Evolutionary conservation across 805 yeast species (phyloP).

Genomic region (Kluyveromyces nonfermentans): DNA sequence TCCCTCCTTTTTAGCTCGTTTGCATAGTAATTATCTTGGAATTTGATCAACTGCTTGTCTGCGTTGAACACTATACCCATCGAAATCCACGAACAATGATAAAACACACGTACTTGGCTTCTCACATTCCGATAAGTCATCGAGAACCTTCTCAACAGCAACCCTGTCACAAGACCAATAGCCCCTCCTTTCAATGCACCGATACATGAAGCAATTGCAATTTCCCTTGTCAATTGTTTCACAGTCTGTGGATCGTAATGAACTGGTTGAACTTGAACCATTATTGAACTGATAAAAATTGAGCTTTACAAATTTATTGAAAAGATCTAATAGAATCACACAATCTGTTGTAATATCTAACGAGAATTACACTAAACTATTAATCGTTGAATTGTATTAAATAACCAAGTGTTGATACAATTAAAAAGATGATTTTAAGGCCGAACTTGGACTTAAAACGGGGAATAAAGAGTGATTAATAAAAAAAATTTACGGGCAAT

Average conservation of each 20-base stretch:
- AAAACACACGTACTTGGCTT: conserved; percentile 33
- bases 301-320: too few relatives aligned
- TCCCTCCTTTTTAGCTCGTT: conserved; percentile 30
- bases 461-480: not conserved
- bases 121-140: conserved; percentile 32
- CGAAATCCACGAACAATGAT: conserved; percentile 34
- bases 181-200: conserved; percentile 37
- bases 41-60: conserved; percentile 31
- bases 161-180: conserved; percentile 29
- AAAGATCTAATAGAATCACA: too few relatives aligned
- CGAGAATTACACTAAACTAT: too few relatives aligned
- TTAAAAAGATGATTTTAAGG: too few relatives aligned
- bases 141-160: conserved; percentile 28
- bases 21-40: conserved; percentile 28
- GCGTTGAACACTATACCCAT: conserved; percentile 36
- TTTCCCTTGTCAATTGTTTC: conserved; percentile 29
- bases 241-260: conserved; percentile 33
- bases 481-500: not conserved
- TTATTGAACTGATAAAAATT: not conserved
- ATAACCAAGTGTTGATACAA: not conserved
- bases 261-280: conserved; percentile 27
- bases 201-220: conserved; percentile 30
- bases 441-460: not conserved
- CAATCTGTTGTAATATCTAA: too few relatives aligned
- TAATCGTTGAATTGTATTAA: not conserved